phyloP scores from a whole-genome alignment of 2,329 filamentous ascomycete species.

The Teratosphaeria pseudoeucalypti region DNA sequence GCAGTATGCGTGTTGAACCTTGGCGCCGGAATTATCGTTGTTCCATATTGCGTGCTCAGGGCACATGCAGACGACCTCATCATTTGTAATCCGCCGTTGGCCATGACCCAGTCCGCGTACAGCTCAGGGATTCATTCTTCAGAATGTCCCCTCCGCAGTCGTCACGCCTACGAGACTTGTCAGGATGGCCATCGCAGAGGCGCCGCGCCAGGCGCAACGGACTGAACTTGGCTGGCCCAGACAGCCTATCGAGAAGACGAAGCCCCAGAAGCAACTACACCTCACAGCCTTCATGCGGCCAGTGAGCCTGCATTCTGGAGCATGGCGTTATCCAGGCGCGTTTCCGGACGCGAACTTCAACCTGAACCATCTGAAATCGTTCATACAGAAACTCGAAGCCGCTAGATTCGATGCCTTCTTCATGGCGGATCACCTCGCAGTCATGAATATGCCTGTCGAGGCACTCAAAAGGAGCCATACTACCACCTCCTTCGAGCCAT shows the following conservation, averaged over 20 bases:
- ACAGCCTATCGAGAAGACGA: background rate
- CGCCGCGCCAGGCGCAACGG: background rate
- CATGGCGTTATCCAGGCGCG: constrained; percentile 46
- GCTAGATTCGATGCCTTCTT: constrained; percentile 44
- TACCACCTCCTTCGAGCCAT: constrained; percentile 45
- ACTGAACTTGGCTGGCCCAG: background rate
- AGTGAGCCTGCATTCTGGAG: constrained; percentile 41
- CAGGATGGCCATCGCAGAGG: background rate
- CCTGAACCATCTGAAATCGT: constrained; percentile 41
- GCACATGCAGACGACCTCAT: background rate
- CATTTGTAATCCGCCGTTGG: background rate
- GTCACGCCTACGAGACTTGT: background rate
- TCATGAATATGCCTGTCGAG: constrained; percentile 37
- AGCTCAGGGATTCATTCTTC: background rate
- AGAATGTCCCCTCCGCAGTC: background rate
- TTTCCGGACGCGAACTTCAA: constrained; percentile 51
- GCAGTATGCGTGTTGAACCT: background rate
- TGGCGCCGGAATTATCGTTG: background rate
- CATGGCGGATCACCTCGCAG: constrained; percentile 37
- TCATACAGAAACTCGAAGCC: constrained; percentile 42
- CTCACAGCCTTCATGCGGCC: constrained; percentile 52
- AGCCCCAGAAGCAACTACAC: constrained; percentile 32
- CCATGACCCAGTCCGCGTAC: background rate
- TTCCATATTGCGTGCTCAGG: background rate
- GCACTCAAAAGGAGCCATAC: constrained; percentile 49